These are phyloP conservation scores for Fonsecaea pedrosoi DNA, from an alignment of 2,329 filamentous ascomycete genomes.

Conservation along the genomic window DNA sequence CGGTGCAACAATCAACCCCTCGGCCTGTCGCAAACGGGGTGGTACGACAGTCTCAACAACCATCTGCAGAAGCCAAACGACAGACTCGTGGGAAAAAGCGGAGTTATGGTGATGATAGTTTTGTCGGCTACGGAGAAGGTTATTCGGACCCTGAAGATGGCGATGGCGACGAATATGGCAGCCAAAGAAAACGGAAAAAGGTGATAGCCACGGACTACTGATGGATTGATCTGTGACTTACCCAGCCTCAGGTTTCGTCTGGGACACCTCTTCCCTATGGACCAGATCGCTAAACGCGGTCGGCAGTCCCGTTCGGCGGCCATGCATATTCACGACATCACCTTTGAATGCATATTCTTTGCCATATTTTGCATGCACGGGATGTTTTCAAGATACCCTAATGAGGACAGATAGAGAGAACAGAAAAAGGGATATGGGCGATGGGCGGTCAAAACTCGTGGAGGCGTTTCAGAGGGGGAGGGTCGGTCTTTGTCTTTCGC, in stretches of 20 bases:
- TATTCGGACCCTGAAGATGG: conserved; percentile 56
- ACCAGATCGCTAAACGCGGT: conserved; percentile 27
- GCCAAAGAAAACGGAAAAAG: conserved; percentile 31
- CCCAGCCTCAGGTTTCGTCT: conserved; percentile 19
- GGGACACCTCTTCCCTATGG: conserved; percentile 28
- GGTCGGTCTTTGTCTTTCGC: background rate
- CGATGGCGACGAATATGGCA: conserved; percentile 46
- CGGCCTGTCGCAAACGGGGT: conserved; percentile 37
- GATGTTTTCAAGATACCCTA: conserved; percentile 31
- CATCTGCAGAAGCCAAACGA: conserved; percentile 49
- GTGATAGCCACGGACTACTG: conserved; percentile 23
- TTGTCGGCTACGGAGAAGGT: conserved; percentile 59
- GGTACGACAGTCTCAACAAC: conserved; percentile 27
- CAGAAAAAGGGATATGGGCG: conserved; percentile 18
- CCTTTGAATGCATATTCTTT: conserved; percentile 12
- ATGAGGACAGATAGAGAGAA: conserved; percentile 27
- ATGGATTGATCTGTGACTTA: conserved; percentile 13
- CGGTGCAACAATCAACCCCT: conserved; percentile 38
- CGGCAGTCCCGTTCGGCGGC: background rate
- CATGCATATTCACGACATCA: background rate
- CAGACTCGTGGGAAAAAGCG: conserved; percentile 57
- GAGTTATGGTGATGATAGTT: conserved; percentile 58
- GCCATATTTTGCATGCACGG: conserved; percentile 15
- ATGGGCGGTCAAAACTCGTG: conserved; percentile 12
- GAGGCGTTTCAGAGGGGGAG: conserved; percentile 7